Conservation (phyloP, 2,329 filamentous ascomycete genomes). For the Fusarium sp. region DNA sequence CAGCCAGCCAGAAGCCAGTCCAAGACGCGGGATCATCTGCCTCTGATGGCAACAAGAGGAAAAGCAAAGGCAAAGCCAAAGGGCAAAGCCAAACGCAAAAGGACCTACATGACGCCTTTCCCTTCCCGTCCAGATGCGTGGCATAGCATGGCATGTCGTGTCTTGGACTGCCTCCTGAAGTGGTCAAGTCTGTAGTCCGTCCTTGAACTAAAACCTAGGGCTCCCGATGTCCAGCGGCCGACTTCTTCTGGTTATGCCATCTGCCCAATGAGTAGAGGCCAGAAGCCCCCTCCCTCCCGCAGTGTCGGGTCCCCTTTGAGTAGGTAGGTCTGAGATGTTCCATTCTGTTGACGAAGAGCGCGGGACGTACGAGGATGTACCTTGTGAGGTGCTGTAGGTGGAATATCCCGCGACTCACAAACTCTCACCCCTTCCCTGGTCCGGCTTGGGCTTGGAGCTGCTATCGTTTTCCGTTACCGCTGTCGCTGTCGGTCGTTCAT, state of each 20-base stretch:
- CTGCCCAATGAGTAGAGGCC: not conserved
- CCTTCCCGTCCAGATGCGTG: slow-evolving; percentile 40
- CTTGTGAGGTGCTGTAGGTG: not conserved
- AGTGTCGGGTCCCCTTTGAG: slow-evolving; percentile 17
- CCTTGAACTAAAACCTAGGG: slow-evolving; percentile 16
- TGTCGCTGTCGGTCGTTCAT: not conserved
- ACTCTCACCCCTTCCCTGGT: slow-evolving; percentile 6
- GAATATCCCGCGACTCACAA: slow-evolving; percentile 10
- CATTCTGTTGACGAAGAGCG: not conserved
- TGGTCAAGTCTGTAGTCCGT: slow-evolving; percentile 17
- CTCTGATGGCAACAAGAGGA: slow-evolving; percentile 18
- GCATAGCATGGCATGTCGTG: slow-evolving; percentile 16
- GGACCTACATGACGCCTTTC: slow-evolving; percentile 38
- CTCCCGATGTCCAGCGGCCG: slow-evolving; percentile 29
- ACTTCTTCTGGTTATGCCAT: slow-evolving; percentile 6
- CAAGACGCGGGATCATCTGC: not conserved
- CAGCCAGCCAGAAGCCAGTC: not conserved
- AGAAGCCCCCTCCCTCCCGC: slow-evolving; percentile 12
- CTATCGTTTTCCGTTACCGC: slow-evolving; percentile 1
- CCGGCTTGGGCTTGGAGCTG: not conserved
- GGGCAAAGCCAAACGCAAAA: slow-evolving; percentile 20
- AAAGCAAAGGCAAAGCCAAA: not conserved
- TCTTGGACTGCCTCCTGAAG: slow-evolving; percentile 29
- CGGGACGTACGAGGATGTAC: not conserved
- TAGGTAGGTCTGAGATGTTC: not conserved